Conservation (phyloP, 2,329 filamentous ascomycete species). For the Xylariaceae sp. region DNA sequence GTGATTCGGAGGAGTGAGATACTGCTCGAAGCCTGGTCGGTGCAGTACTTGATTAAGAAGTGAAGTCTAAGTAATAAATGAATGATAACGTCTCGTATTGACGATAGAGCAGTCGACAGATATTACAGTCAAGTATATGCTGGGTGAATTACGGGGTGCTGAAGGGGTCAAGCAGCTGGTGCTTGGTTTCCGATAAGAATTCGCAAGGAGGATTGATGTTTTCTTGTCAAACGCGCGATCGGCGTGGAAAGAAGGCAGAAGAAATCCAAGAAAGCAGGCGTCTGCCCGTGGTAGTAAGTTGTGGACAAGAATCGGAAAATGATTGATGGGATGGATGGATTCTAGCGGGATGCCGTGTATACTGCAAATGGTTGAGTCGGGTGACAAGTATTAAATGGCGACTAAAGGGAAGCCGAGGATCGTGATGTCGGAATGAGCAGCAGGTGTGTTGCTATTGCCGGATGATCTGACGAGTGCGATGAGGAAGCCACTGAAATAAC, state of each 20-base stretch:
- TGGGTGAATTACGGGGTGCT: conserved; percentile 16
- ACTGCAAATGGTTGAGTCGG: conserved; percentile 13
- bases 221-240: conserved; percentile 33
- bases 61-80: conserved; percentile 30
- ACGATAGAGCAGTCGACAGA: conserved; percentile 25
- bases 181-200: conserved; percentile 17
- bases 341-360: conserved; percentile 19
- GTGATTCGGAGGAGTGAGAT: conserved; percentile 19
- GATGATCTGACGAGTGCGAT: conserved; percentile 17
- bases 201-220: conserved; percentile 21
- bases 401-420: conserved; percentile 11
- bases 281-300: conserved; percentile 24
- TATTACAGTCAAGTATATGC: conserved; percentile 33
- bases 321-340: no score
- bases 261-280: conserved; percentile 27
- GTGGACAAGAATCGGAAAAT: conserved; percentile 31
- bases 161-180: conserved; percentile 21
- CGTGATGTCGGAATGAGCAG: conserved; percentile 27
- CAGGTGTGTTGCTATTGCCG: conserved; percentile 17
- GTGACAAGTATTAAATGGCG: conserved; percentile 26
- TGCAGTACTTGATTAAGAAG: conserved; percentile 25
- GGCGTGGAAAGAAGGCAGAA: conserved; percentile 27
- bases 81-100: conserved; percentile 28
- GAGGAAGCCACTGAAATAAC: conserved; percentile 14
- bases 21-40: conserved; percentile 17